Base-by-base conservation (phyloP, 495 filamentous ascomycete genomes). In the Neurospora intermedia region DNA sequence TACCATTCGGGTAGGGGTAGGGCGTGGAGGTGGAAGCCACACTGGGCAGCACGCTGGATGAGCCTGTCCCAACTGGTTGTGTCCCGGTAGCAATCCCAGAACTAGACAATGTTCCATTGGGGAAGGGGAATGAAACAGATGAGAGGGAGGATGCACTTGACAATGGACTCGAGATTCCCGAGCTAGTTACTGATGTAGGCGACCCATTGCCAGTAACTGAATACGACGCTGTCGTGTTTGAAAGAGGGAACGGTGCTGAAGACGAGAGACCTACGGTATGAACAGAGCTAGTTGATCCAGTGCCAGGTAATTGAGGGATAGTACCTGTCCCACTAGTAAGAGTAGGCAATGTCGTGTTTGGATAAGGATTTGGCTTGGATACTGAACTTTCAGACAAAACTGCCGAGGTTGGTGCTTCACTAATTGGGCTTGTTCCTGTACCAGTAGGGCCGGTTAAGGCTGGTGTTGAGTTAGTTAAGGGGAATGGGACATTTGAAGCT, bases 201-300 rank as follows among this genome's bases (percentile, higher is more conserved):
- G 23, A 31, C 23, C 48, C 20, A 31, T 23, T 59, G 23, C 54
- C 23, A 7, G 54, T 62, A 16, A 31, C 3, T 8, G 23, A 23
- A 62, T 62, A 62, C 6, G 75, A 27, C 35, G 71, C 18, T 38
- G 82, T 78, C 20, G 73, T 74, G 72, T 82, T 82, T 6, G 79
- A 72, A 16, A 78, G 40, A 1, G 81, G 78, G 43, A 78, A 80
- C 27, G 77, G 80, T n/a, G 74, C 70, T 16, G 74, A 71, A 8
- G 69, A 62, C 20, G 54, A 73, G 23, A 74, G 75, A 71, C 71
- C 70, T 9, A 71, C 77, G 13, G 20, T 31, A 3, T 73, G 74
- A 8, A 62, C 18, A 39, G 74, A 73, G 40, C 59, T 69, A 2
- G 73, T 71, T 18, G 69, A 69, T 11, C 38, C 70, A 3, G 74